Evolutionary conservation across 1,284 basidiomycete species (phyloP).

Genomic region (Malassezia cuniculi): DNA sequence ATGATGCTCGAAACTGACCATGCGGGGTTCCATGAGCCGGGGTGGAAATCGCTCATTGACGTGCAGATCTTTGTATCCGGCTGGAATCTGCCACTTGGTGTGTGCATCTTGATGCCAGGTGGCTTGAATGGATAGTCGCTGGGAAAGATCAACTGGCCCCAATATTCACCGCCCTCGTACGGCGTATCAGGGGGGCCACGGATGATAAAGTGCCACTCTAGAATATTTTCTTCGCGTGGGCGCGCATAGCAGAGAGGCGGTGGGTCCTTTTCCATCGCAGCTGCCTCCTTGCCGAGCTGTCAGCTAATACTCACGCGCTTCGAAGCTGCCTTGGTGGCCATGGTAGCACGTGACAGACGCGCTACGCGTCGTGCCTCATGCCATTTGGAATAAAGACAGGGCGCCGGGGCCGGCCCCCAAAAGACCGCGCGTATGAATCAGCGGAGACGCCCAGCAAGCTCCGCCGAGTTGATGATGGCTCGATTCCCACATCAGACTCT

Average conservation of each 20-base stretch:
- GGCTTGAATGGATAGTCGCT: slow-evolving; percentile 55
- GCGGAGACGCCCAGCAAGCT: too few species aligned
- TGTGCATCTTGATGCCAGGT: slow-evolving; percentile 94
- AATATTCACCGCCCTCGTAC: slow-evolving; percentile 82
- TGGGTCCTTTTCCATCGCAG: slow-evolving; percentile 79
- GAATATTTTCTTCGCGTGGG: slow-evolving; percentile 89
- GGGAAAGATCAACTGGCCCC: slow-evolving; percentile 54
- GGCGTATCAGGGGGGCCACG: slow-evolving; percentile 84
- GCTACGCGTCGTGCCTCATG: slow-evolving; percentile 3
- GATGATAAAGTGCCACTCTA: slow-evolving; percentile 49
- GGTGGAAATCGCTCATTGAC: slow-evolving; percentile 56
- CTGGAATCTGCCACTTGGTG: slow-evolving; percentile 81
- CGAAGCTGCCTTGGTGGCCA: slow-evolving; percentile 19
- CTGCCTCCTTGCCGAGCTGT: slow-evolving; percentile 75
- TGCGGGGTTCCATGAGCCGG: slow-evolving; percentile 74
- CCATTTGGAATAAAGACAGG: slow-evolving; percentile 11
- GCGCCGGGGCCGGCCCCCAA: slow-evolving; percentile 10
- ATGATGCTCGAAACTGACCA: slow-evolving; percentile 86
- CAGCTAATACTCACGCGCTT: slow-evolving; percentile 15
- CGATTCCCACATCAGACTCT: background rate
- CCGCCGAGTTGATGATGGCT: too few species aligned
- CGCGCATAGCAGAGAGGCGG: slow-evolving; percentile 86
- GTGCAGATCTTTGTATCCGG: slow-evolving; percentile 72
- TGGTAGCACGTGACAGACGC: slow-evolving; percentile 10
- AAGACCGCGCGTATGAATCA: too few species aligned